Base-by-base conservation (phyloP, 306 rosid species). In the Medicago truncatula region DNA sequence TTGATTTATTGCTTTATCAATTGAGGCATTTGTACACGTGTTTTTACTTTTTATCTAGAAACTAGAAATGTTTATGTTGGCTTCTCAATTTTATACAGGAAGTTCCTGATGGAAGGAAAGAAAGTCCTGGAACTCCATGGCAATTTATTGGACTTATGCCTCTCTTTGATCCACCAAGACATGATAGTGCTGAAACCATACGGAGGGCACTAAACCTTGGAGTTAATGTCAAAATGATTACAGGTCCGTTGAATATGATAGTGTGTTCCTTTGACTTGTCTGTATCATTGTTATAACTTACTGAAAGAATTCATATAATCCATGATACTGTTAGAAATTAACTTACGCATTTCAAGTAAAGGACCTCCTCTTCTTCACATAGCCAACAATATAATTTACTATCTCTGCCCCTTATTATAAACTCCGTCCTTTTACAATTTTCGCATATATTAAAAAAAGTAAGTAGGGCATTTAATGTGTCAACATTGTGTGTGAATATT, bases 141-240 rank as follows among this genome's bases (percentile, higher is more conserved):
- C 98, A 90, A 83, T 95, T 95, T 70, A 81, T 90, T 70, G 97
- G 98, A 38, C 92, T 95, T 46, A 77, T 95, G 96, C 96, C 98
- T 52, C 97, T 95, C 60, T 95, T 95, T 73, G 98, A 95, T 77
- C 98, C 98, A 68, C 98, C 98, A 52, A 90, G 98, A 83, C 98
- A 95, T 79, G 98, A 95, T 59, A 95, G 98, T 86, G 98, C 98
- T 11, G 98, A 95, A 87, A 95, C 98, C 21, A 95, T 95, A 36
- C 78, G 97, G 76, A 92, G 97, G 89, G 98, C 98, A 20, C 86
- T 95, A 57, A 89, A 95, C 82, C 97, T 95, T 67, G 98, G 98
- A 83, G 98, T 95, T n/a, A 95, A 87, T 80, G 98, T 95, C 80
- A 95, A 95, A 83, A 95, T 95, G 98, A 95, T 95, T 67, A 95